Conservation (phyloP, 2,329 filamentous ascomycete genomes). For the Fusarium tupiense region DNA sequence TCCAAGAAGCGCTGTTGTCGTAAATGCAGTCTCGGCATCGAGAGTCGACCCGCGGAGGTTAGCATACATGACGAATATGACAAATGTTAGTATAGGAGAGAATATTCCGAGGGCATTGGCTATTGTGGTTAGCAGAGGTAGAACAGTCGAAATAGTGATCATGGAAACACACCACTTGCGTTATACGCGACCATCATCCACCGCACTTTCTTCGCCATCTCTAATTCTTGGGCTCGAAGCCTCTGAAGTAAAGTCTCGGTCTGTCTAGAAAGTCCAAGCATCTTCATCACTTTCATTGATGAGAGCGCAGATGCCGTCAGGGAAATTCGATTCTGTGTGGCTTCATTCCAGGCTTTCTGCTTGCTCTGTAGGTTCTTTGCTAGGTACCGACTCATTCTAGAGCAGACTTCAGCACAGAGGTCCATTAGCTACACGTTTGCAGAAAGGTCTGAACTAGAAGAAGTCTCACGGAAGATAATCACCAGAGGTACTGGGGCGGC, state of each 20-base stretch:
- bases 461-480: neutral
- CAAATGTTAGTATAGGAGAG: neutral
- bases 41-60: neutral
- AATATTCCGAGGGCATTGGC: neutral
- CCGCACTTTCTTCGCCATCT: neutral
- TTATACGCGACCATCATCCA: neutral
- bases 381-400: neutral
- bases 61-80: neutral
- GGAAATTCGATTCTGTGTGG: neutral
- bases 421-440: neutral
- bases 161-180: neutral
- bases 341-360: neutral
- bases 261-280: neutral
- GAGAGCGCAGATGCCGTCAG: neutral
- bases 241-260: neutral
- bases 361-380: neutral
- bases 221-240: neutral
- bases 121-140: neutral
- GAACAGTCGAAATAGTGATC: rapidly evolving
- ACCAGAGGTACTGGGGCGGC: neutral
- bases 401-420: rapidly evolving
- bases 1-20: neutral
- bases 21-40: neutral
- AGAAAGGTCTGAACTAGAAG: rapidly evolving
- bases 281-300: neutral